Conservation (phyloP, 306 rosid genomes). For the Cucumis cinereus region DNA sequence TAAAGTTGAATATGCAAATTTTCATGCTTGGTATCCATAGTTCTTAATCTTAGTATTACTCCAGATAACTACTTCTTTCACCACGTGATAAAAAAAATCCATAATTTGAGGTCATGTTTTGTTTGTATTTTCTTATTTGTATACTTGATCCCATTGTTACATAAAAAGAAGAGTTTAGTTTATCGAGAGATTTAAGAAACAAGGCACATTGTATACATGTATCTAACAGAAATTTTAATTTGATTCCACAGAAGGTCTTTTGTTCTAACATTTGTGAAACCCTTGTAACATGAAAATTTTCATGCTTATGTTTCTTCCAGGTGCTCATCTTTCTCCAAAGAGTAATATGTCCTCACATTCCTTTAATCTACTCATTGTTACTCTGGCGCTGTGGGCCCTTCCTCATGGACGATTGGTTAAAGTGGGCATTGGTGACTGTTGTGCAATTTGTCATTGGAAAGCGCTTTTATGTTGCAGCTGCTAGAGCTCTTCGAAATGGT, state of each 20-base stretch:
- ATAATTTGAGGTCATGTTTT: background rate
- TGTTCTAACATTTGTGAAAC: background rate
- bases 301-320: slow-evolving; percentile 29
- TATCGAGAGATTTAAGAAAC: background rate
- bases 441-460: slow-evolving; percentile 85
- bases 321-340: slow-evolving; percentile 63
- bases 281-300: background rate
- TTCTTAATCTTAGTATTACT: background rate
- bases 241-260: background rate
- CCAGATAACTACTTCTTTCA: background rate
- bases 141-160: background rate
- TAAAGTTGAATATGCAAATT: background rate
- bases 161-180: background rate
- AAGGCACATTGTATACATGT: background rate
- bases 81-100: background rate
- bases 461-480: slow-evolving; percentile 90
- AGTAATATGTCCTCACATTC: slow-evolving; percentile 90
- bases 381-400: slow-evolving; percentile 89
- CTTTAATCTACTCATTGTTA: slow-evolving; percentile 54
- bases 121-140: background rate
- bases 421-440: slow-evolving; percentile 85
- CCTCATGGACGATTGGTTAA: slow-evolving; percentile 85
- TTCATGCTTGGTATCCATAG: background rate
- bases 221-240: background rate
- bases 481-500: slow-evolving; percentile 93